Conservation (phyloP, 2,329 filamentous ascomycete species). For the Fusarium napiforme region DNA sequence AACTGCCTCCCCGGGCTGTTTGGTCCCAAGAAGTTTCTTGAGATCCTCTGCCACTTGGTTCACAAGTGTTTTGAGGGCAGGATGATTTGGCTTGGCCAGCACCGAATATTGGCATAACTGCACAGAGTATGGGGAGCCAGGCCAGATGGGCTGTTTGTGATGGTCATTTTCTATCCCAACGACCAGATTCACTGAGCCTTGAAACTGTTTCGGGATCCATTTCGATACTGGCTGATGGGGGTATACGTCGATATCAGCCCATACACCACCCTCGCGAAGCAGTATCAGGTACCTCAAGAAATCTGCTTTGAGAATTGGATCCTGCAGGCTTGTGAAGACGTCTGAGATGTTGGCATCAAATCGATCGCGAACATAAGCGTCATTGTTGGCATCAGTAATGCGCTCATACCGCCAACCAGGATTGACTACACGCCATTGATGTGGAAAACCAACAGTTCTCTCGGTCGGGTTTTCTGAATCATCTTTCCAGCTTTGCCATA, state of each 20-base stretch:
- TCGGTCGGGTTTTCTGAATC: constrained; percentile 44
- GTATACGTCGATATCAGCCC: constrained; percentile 74
- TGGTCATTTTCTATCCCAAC: constrained; percentile 77
- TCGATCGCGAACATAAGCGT: constrained; percentile 67
- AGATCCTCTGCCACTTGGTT: constrained; percentile 65
- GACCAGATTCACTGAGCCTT: constrained; percentile 70
- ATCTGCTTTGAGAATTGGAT: constrained; percentile 66
- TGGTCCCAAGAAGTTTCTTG: constrained; percentile 30
- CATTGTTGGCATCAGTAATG: constrained; percentile 44
- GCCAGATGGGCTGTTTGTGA: constrained; percentile 51
- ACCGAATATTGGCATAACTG: constrained; percentile 83
- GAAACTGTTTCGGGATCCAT: constrained; percentile 67
- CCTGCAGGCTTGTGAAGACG: constrained; percentile 59
- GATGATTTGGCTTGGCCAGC: constrained; percentile 77
- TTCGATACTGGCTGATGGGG: constrained; percentile 72
- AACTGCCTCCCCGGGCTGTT: constrained; percentile 15
- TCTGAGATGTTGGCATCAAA: constrained; percentile 68
- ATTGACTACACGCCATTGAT: constrained; percentile 40
- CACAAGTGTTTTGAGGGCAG: constrained; percentile 73
- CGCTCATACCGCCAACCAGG: constrained; percentile 45
- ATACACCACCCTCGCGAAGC: constrained; percentile 76
- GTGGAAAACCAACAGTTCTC: constrained; percentile 44
- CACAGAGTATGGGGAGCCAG: constrained; percentile 74
- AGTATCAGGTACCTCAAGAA: constrained; percentile 71
- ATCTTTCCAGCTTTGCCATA: constrained; percentile 50